phyloP scores from a whole-genome alignment of 768 basidiomycete species.

The Auriscalpium vulgare region DNA sequence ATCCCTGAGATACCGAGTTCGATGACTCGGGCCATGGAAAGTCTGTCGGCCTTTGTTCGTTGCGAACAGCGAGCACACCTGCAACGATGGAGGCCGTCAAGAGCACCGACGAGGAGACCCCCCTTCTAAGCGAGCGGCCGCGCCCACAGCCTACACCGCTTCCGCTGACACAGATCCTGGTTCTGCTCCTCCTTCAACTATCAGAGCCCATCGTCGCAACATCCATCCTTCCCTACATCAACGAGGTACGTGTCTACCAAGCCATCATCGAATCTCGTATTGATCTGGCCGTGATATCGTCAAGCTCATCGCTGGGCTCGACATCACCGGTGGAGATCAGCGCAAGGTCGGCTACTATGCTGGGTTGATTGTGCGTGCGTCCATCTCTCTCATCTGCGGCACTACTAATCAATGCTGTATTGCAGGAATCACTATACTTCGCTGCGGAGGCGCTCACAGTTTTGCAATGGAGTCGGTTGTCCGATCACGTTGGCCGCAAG shows the following conservation, averaged over 20 bases:
- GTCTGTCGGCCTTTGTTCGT: no score
- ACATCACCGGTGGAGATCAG: constrained; percentile 63
- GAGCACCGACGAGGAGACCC: constrained; percentile 10
- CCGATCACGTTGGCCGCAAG: constrained; percentile 67
- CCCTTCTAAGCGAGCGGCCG: constrained; percentile 3
- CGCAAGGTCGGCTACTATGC: constrained; percentile 70
- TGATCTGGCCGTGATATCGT: no score
- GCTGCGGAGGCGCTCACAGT: constrained; percentile 66
- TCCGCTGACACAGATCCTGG: constrained; percentile 61
- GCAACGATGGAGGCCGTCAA: background rate
- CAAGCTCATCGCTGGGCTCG: constrained; percentile 58
- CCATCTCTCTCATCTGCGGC: background rate
- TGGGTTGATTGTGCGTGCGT: constrained; percentile 50
- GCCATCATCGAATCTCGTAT: no score
- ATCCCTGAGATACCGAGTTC: no score
- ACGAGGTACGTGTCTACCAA: constrained; percentile 1
- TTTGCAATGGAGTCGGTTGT: constrained; percentile 66
- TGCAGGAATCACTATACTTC: constrained; percentile 71
- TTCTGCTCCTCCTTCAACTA: constrained; percentile 66
- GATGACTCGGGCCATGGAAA: no score
- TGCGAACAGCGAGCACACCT: no score
- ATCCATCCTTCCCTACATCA: constrained; percentile 51
- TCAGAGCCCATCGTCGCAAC: constrained; percentile 70
- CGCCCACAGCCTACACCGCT: constrained; percentile 41
- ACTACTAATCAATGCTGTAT: constrained; percentile 2